Conservation (phyloP, 2,329 filamentous ascomycete species). For the Diaporthe capsici region DNA sequence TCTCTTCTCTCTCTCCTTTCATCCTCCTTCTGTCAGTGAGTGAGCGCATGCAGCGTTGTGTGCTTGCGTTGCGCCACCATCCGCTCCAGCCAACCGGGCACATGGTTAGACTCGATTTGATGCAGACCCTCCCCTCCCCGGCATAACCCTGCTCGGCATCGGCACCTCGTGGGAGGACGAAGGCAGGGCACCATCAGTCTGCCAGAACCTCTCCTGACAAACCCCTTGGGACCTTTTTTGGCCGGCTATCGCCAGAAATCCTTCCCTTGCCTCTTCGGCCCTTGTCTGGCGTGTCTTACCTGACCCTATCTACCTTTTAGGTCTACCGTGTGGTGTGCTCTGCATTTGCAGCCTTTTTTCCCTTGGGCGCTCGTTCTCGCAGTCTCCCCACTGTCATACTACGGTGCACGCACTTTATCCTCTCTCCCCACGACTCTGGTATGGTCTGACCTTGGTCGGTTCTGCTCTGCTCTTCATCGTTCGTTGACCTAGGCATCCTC, state of each 20-base stretch:
- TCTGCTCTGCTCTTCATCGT: background rate
- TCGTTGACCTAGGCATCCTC: slow-evolving; percentile 18
- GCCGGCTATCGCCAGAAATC: slow-evolving; percentile 28
- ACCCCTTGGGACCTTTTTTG: slow-evolving; percentile 9
- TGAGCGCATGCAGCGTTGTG: background rate
- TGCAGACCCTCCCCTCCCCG: slow-evolving; percentile 35
- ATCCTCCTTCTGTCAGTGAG: background rate
- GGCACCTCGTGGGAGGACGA: slow-evolving; percentile 14
- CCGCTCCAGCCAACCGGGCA: slow-evolving; percentile 29
- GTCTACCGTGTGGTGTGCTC: slow-evolving; percentile 2
- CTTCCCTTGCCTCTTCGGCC: slow-evolving; percentile 20
- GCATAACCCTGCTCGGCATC: slow-evolving; percentile 11
- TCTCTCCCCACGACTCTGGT: background rate
- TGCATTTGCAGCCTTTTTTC: slow-evolving; percentile 2
- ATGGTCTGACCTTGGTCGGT: background rate
- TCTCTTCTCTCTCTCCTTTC: background rate
- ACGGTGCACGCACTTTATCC: slow-evolving; percentile 16
- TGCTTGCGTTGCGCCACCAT: slow-evolving; percentile 15
- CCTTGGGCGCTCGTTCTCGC: background rate
- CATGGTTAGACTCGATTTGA: slow-evolving; percentile 1
- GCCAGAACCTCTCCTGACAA: slow-evolving; percentile 20
- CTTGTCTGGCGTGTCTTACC: slow-evolving; percentile 26
- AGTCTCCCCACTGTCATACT: slow-evolving; percentile 13
- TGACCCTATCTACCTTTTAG: slow-evolving; percentile 6
- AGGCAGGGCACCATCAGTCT: slow-evolving; percentile 11